Conservation (phyloP, 148 eudicot species). For the Persicaria maculosa region DNA sequence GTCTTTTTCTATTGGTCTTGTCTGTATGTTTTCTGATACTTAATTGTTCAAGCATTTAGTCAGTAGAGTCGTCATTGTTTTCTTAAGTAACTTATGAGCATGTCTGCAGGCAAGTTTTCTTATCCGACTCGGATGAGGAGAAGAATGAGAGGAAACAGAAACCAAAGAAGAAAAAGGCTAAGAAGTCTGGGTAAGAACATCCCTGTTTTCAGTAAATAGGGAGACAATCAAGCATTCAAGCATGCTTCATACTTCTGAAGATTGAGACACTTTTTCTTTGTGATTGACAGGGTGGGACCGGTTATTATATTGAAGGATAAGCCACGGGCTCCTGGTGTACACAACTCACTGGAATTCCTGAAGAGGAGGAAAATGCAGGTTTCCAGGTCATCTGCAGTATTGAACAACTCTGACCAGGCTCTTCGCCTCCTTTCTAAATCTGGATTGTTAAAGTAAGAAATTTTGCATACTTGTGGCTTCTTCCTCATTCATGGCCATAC, state of each 20-base stretch:
- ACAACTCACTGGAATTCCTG: slow-evolving; percentile 70
- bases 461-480: background rate
- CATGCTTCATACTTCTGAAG: background rate
- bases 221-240: background rate
- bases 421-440: slow-evolving; percentile 62
- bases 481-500: background rate
- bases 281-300: slow-evolving; percentile 45
- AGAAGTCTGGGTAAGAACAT: slow-evolving; percentile 46
- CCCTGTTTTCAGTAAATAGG: background rate
- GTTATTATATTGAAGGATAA: slow-evolving; percentile 56
- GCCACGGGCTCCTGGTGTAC: slow-evolving; percentile 63
- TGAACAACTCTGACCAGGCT: slow-evolving; percentile 82
- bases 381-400: slow-evolving; percentile 64
- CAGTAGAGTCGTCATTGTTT: background rate
- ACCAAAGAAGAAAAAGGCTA: slow-evolving; percentile 52
- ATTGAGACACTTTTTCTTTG: slow-evolving; percentile 5
- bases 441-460: slow-evolving; percentile 47
- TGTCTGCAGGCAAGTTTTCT: slow-evolving; percentile 65
- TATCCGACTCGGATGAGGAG: slow-evolving; percentile 89
- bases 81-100: background rate
- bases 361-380: slow-evolving; percentile 65
- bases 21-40: background rate
- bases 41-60: background rate
- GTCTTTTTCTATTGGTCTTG: background rate
- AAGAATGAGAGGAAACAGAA: slow-evolving; percentile 27